Conservation (phyloP, 768 basidiomycete species). For the Mycena vitilis region DNA sequence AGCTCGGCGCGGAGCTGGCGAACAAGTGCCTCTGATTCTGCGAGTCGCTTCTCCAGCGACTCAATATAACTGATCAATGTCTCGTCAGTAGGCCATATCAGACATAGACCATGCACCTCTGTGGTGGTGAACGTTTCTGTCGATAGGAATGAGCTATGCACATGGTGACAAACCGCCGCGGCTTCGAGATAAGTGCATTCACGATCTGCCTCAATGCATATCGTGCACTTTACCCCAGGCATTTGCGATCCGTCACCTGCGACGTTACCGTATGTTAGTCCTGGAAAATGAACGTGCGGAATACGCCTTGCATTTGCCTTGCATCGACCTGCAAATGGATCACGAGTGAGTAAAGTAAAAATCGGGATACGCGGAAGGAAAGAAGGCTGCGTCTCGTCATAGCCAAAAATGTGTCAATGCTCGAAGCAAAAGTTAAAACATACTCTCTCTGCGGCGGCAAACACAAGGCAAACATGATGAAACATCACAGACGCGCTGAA, state of each 20-base stretch:
- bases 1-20: constrained; percentile 22
- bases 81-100: too few relatives aligned
- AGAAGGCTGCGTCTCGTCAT: not conserved
- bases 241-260: constrained; percentile 10
- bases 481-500: not conserved
- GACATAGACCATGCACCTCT: too few relatives aligned
- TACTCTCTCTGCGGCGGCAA: not conserved
- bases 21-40: constrained; percentile 12
- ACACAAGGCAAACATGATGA: too few relatives aligned
- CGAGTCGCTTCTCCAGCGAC: constrained; percentile 18
- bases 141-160: too few relatives aligned
- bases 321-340: not conserved
- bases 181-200: constrained; percentile 11
- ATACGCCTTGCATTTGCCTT: too few relatives aligned
- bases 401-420: too few relatives aligned
- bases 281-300: not conserved
- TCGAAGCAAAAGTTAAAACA: not conserved
- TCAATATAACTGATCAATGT: constrained; percentile 16
- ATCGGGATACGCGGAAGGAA: not conserved
- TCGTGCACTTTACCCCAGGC: not conserved
- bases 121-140: too few relatives aligned
- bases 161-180: not conserved
- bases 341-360: not conserved
- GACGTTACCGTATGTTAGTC: too few relatives aligned
- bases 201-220: not conserved